Evolutionary conservation across 1,284 basidiomycete genomes (phyloP).

Genomic region (Thelephora terrestris): DNA sequence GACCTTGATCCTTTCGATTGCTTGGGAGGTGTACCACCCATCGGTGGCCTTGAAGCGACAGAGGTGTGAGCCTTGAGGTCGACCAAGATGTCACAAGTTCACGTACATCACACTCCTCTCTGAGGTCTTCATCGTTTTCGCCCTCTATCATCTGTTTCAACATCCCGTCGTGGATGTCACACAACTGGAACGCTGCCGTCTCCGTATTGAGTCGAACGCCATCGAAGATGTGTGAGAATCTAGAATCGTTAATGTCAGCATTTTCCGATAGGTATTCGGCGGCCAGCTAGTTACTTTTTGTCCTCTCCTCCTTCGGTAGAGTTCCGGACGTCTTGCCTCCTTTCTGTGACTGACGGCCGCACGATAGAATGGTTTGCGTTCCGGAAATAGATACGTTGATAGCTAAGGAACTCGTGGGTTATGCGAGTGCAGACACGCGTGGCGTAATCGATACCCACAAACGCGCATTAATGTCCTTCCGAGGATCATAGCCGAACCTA

Average conservation of each 20-base stretch:
- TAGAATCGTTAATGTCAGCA: neutral
- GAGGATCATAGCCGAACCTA: constrained; percentile 84
- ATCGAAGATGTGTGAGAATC: constrained; percentile 76
- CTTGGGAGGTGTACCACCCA: constrained; percentile 75
- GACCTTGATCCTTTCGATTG: constrained; percentile 73
- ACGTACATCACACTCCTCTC: constrained; percentile 65
- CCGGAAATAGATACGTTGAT: constrained; percentile 77
- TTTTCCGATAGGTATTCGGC: neutral
- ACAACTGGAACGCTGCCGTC: constrained; percentile 86
- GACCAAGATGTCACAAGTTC: neutral
- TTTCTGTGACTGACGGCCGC: constrained; percentile 56
- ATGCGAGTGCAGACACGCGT: constrained; percentile 5
- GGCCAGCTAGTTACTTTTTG: constrained; percentile 12
- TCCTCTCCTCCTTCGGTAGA: constrained; percentile 16
- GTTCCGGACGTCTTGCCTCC: constrained; percentile 45
- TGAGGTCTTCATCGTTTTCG: constrained; percentile 48
- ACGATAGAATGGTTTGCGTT: constrained; percentile 72
- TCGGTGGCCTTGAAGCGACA: constrained; percentile 26
- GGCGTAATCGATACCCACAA: constrained; percentile 41
- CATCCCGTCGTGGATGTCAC: constrained; percentile 83
- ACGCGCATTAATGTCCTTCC: constrained; percentile 58
- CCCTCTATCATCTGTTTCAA: constrained; percentile 65
- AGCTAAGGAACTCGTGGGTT: constrained; percentile 33
- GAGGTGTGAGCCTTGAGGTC: neutral
- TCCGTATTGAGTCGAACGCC: constrained; percentile 71